Evolutionary conservation across 148 eudicot species (phyloP).

Genomic region (Rhododendron vialii): DNA sequence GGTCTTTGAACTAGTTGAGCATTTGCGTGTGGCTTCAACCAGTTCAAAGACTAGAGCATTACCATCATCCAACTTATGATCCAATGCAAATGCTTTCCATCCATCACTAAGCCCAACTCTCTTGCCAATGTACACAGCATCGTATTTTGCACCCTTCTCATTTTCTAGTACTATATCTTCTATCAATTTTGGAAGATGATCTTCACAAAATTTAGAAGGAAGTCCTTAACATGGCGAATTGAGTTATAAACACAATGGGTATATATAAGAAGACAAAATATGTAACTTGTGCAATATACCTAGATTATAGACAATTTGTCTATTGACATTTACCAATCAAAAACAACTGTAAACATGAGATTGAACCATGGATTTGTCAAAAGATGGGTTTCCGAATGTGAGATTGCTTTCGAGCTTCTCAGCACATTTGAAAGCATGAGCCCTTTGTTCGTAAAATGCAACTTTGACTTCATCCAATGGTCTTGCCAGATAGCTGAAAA

Average conservation of each 20-base stretch:
- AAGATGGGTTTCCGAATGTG: slow-evolving; percentile 41
- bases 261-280: background rate
- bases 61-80: slow-evolving; percentile 58
- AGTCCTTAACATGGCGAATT: slow-evolving; percentile 31
- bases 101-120: slow-evolving; percentile 65
- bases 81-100: slow-evolving; percentile 70
- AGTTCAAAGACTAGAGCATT: slow-evolving; percentile 69
- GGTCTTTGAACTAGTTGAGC: slow-evolving; percentile 52
- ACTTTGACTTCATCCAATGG: slow-evolving; percentile 51
- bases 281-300: background rate
- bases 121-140: slow-evolving; percentile 35
- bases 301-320: background rate
- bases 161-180: slow-evolving; percentile 41
- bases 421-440: slow-evolving; percentile 34
- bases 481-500: slow-evolving; percentile 49
- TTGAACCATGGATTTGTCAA: slow-evolving; percentile 57
- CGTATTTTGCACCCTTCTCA: slow-evolving; percentile 49
- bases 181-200: slow-evolving; percentile 41
- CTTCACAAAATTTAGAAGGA: slow-evolving; percentile 43
- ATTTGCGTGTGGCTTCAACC: slow-evolving; percentile 36
- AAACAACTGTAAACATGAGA: slow-evolving; percentile 74
- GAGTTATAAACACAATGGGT: background rate
- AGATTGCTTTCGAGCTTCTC: slow-evolving; percentile 44
- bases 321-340: slow-evolving; percentile 53
- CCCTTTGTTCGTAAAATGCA: slow-evolving; percentile 40